These are phyloP conservation scores for Talaromyces sp. DNA, from an alignment of 2,329 filamentous ascomycete species.

Conservation along the genomic window DNA sequence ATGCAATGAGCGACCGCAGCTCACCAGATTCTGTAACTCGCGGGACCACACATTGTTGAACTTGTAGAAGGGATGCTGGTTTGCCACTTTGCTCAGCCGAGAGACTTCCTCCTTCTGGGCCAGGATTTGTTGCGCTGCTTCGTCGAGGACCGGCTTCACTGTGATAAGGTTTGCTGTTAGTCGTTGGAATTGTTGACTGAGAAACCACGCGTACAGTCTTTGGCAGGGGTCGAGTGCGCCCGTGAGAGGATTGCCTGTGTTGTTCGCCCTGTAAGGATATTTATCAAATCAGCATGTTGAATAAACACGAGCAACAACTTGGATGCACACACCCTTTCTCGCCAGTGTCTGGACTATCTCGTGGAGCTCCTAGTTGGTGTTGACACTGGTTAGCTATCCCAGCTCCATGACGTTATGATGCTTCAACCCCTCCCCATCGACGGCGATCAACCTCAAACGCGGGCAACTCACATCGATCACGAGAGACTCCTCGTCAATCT, in stretches of 20 bases:
- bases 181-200: not conserved
- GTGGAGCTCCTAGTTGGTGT: constrained; percentile 56
- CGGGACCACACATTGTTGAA: constrained; percentile 86
- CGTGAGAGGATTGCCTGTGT: constrained; percentile 79
- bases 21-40: constrained; percentile 73
- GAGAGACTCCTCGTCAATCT: constrained; percentile 80
- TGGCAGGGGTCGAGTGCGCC: constrained; percentile 78
- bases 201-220: constrained; percentile 47
- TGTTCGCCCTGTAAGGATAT: constrained; percentile 55
- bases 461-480: constrained; percentile 62
- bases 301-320: not conserved
- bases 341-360: constrained; percentile 78
- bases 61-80: constrained; percentile 94
- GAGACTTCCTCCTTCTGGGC: constrained; percentile 66
- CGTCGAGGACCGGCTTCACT: constrained; percentile 66
- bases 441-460: not conserved
- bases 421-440: not conserved
- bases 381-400: not conserved
- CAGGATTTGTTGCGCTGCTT: constrained; percentile 65
- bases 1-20: constrained; percentile 21
- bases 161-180: constrained; percentile 1
- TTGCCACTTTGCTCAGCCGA: constrained; percentile 67
- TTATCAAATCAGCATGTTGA: not conserved
- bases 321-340: constrained; percentile 54
- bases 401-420: constrained; percentile 7